Evolutionary conservation across 208 protist species (phyloP).

Genomic region (Acanthamoeba castellanii): DNA sequence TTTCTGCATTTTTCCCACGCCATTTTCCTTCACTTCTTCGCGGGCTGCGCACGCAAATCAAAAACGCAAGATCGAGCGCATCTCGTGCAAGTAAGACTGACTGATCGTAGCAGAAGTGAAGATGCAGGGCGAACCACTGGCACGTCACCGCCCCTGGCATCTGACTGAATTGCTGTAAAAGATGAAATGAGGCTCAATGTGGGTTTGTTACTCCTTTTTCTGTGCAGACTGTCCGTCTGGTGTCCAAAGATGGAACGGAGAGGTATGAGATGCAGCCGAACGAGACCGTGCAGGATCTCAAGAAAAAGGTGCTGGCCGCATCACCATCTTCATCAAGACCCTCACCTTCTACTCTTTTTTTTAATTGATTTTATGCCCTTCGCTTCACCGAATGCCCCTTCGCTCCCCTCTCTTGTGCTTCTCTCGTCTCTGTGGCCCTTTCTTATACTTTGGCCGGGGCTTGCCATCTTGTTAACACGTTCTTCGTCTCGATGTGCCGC

Average conservation of each 20-base stretch:
- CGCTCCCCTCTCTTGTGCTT: not conserved
- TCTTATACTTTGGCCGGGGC: not conserved
- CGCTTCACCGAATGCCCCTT: too few species aligned
- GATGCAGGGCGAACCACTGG: slow-evolving; percentile 1
- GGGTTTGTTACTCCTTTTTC: not conserved
- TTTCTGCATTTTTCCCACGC: too few species aligned
- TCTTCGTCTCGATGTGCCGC: too few species aligned
- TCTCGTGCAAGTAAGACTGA: too few species aligned
- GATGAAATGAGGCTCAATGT: not conserved
- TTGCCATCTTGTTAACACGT: not conserved
- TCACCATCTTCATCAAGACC: not conserved
- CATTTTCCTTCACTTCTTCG: too few species aligned
- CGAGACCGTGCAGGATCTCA: not conserved
- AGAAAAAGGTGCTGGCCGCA: not conserved
- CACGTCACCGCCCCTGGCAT: not conserved
- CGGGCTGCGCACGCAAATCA: too few species aligned
- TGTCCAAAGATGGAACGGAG: slow-evolving; percentile 10
- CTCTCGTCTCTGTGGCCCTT: too few species aligned
- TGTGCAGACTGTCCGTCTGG: not conserved
- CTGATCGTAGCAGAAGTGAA: not conserved
- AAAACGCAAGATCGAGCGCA: too few species aligned
- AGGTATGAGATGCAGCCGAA: not conserved
- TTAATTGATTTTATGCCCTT: too few species aligned
- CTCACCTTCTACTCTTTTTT: not conserved
- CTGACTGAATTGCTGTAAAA: not conserved